phyloP scores from a whole-genome alignment of 2,329 filamentous ascomycete species.

The Cladosporium sp. region DNA sequence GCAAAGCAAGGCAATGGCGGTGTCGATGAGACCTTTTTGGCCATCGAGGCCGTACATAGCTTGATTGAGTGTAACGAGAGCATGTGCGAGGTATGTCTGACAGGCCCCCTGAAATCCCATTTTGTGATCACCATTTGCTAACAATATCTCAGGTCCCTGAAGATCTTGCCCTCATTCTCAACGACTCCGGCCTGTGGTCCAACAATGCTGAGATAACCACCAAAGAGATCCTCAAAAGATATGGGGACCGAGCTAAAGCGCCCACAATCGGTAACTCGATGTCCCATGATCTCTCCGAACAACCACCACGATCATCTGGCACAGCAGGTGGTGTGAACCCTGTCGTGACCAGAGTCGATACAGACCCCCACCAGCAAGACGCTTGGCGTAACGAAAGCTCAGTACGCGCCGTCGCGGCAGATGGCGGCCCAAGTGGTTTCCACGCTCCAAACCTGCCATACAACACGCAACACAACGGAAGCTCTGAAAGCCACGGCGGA shows the following conservation, averaged over 20 bases:
- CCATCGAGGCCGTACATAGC: conserved; percentile 87
- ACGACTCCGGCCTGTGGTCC: conserved; percentile 76
- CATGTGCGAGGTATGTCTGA: conserved; percentile 81
- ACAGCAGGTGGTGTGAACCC: conserved; percentile 34
- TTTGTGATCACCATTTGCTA: not conserved
- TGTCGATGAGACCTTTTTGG: conserved; percentile 79
- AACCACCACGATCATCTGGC: conserved; percentile 23
- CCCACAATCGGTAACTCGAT: conserved; percentile 47
- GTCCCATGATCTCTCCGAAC: conserved; percentile 45
- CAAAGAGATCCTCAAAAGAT: conserved; percentile 93
- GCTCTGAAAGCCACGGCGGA: conserved; percentile 9
- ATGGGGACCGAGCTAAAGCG: conserved; percentile 72
- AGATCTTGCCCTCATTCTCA: conserved; percentile 79
- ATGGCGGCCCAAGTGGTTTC: conserved; percentile 13
- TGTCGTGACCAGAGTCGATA: conserved; percentile 70
- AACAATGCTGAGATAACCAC: conserved; percentile 83
- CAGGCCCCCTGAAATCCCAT: not conserved
- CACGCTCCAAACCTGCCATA: conserved; percentile 8
- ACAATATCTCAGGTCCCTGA: conserved; percentile 68
- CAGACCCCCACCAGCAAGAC: conserved; percentile 67
- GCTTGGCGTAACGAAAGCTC: conserved; percentile 80
- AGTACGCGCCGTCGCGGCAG: conserved; percentile 63
- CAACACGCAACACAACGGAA: conserved; percentile 8
- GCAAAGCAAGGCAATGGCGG: conserved; percentile 27
- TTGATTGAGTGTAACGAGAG: conserved; percentile 90